phyloP scores from a whole-genome alignment of 73 alveolate species.

The Paramecium sonneborni region DNA sequence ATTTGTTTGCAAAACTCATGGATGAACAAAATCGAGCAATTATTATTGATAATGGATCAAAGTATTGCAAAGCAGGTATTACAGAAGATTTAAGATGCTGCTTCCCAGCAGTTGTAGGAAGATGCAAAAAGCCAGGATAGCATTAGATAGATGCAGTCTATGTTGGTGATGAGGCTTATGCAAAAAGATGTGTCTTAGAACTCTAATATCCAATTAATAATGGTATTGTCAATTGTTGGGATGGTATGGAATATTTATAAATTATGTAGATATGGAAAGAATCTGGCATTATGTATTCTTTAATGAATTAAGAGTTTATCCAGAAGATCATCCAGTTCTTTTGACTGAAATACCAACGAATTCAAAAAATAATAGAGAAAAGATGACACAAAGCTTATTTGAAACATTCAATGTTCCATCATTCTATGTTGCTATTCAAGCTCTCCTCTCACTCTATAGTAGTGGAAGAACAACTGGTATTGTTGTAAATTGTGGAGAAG shows the following conservation, averaged over 20 bases:
- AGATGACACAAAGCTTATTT: constrained; percentile 86
- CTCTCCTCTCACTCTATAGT: constrained; percentile 92
- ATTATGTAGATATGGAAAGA: background rate
- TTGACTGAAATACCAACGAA: background rate
- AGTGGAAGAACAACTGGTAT: constrained; percentile 95
- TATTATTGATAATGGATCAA: too few species aligned
- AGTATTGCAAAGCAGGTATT: too few species aligned
- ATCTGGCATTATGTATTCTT: background rate
- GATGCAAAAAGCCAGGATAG: too few species aligned
- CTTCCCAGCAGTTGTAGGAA: too few species aligned
- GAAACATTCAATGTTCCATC: constrained; percentile 97
- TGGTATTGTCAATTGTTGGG: background rate
- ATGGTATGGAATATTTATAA: background rate
- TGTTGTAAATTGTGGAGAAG: constrained; percentile 97
- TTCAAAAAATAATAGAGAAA: constrained; percentile 48
- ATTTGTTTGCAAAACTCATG: too few species aligned
- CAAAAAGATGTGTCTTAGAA: too few species aligned
- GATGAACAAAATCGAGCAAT: too few species aligned
- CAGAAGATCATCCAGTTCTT: background rate
- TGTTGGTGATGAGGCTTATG: too few species aligned
- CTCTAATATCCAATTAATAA: background rate
- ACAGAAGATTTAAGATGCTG: too few species aligned
- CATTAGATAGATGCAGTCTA: too few species aligned
- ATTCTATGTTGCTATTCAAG: constrained; percentile 90
- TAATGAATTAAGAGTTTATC: background rate